These are phyloP conservation scores for Saksenaea oblongispora DNA, from an alignment of 371 early-diverging fungal genomes.

Conservation along the genomic window DNA sequence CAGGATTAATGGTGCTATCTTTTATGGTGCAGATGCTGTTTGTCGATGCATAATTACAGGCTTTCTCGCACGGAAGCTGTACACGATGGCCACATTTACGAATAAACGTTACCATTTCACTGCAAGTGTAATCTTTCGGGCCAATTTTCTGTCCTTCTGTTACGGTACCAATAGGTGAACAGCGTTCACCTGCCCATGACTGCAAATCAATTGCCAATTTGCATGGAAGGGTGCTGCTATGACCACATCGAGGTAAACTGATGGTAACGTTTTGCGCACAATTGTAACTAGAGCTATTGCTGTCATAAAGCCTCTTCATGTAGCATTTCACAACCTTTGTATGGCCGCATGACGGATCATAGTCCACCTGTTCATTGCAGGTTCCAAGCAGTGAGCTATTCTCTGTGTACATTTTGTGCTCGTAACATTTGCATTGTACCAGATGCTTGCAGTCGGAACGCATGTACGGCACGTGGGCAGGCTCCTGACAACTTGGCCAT, in stretches of 20 bases:
- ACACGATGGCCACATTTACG: constrained; percentile 2
- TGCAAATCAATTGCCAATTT: not conserved
- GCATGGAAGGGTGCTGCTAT: not conserved
- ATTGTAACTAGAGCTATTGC: not conserved
- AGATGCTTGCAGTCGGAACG: not conserved
- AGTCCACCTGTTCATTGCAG: not conserved
- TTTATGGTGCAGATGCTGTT: not conserved
- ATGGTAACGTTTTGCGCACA: not conserved
- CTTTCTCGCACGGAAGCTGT: not conserved
- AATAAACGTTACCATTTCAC: not conserved
- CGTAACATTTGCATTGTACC: not conserved
- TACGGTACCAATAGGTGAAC: not conserved
- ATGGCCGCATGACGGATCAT: not conserved
- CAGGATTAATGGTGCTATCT: not conserved
- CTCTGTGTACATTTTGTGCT: not conserved
- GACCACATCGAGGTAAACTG: not conserved
- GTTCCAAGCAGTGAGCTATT: not conserved
- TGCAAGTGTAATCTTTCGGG: not conserved
- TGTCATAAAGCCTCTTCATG: not conserved
- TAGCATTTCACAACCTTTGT: not conserved
- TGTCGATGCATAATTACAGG: not conserved
- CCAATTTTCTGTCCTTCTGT: not conserved
- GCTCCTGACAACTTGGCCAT: not conserved
- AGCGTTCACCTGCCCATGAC: not conserved
- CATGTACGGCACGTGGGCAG: not conserved